Evolutionary conservation across 306 rosid species (phyloP).

Genomic region (Gleditsia sinensis): DNA sequence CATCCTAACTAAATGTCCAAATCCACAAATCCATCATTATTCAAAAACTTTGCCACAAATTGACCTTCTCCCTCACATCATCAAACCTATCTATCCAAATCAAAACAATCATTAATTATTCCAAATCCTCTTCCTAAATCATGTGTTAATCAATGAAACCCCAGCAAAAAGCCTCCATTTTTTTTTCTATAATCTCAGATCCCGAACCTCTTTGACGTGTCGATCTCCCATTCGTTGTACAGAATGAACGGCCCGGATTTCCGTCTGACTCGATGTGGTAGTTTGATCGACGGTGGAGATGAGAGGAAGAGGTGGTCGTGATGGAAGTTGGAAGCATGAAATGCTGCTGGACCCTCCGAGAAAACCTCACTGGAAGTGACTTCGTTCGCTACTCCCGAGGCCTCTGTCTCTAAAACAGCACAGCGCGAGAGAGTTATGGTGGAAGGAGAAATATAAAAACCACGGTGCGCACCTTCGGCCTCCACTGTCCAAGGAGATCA

Average conservation of each 20-base stretch:
- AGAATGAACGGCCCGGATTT: neutral
- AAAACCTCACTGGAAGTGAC: slow-evolving; percentile 58
- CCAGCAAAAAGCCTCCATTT: neutral
- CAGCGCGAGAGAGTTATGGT: slow-evolving; percentile 22
- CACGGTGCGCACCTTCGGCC: slow-evolving; percentile 47
- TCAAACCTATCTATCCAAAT: slow-evolving; percentile 34
- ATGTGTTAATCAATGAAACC: slow-evolving; percentile 15
- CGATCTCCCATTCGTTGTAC: neutral
- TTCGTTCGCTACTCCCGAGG: slow-evolving; percentile 55
- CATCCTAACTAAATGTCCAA: neutral
- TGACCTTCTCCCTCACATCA: slow-evolving; percentile 24
- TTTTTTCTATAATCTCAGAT: too few relatives aligned
- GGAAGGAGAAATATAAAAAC: slow-evolving; percentile 33
- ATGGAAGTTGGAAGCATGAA: slow-evolving; percentile 11
- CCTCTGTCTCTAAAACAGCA: slow-evolving; percentile 36
- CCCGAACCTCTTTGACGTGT: neutral
- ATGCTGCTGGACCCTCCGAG: slow-evolving; percentile 53
- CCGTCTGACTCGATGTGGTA: too few relatives aligned
- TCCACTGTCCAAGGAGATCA: slow-evolving; percentile 58
- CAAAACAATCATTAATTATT: slow-evolving; percentile 39
- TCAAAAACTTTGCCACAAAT: slow-evolving; percentile 19
- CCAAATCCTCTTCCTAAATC: slow-evolving; percentile 27
- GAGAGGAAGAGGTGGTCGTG: neutral
- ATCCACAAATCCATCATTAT: neutral
- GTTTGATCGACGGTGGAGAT: slow-evolving; percentile 6